Evolutionary conservation across 2,329 filamentous ascomycete genomes (phyloP).

Genomic region (Venturia effusa): DNA sequence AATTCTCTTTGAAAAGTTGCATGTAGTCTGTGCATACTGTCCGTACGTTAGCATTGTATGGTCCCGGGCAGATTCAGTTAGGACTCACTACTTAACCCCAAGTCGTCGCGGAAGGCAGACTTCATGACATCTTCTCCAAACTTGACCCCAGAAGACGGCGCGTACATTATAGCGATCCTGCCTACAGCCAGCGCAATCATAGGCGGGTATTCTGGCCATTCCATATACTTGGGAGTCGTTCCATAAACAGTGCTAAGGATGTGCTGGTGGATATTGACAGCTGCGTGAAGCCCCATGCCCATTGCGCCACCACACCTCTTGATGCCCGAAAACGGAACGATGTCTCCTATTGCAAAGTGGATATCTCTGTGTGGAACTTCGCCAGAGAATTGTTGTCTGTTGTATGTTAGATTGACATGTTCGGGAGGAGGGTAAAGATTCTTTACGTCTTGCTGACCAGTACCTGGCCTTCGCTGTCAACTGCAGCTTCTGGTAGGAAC

Average conservation of each 20-base stretch:
- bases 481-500: conserved; percentile 47
- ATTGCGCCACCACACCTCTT: conserved; percentile 70
- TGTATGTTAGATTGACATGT: conserved; percentile 8
- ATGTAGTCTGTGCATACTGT: neutral
- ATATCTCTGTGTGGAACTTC: conserved; percentile 43
- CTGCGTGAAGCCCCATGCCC: conserved; percentile 58
- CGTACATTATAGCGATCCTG: neutral
- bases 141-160: neutral
- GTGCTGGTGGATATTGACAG: conserved; percentile 45
- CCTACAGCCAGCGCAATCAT: conserved; percentile 10
- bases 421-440: neutral
- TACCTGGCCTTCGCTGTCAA: conserved; percentile 57
- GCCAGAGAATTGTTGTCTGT: conserved; percentile 34
- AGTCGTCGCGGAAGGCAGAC: conserved; percentile 1
- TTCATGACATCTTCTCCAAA: conserved; percentile 4
- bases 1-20: neutral
- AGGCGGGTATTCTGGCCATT: conserved; percentile 5
- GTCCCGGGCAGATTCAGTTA: neutral
- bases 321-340: conserved; percentile 63
- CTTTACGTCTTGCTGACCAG: conserved; percentile 47
- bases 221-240: neutral
- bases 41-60: neutral
- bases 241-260: neutral
- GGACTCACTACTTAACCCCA: conserved; percentile 3
- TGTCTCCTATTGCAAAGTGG: conserved; percentile 62